A percentile compares a stretch with the other conserved stretches of the same genome.
phyloP scores from a whole-genome alignment of 805 yeast genomes.

The Cyberlindnera maclurae region DNA sequence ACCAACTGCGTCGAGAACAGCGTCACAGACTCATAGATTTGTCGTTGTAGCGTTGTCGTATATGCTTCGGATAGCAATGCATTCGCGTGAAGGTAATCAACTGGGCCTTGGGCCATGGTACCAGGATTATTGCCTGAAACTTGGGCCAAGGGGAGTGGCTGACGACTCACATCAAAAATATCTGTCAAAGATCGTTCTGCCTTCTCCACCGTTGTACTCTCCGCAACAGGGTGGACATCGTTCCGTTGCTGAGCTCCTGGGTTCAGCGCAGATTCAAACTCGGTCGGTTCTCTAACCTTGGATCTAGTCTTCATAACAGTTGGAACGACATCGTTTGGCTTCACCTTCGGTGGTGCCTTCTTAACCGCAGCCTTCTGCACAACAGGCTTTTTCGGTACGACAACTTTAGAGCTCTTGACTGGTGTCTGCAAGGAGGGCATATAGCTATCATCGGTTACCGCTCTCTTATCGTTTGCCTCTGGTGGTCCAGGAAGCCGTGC shows the following conservation, averaged over 20 bases:
- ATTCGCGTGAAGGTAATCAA: constrained; percentile 5
- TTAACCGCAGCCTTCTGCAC: not conserved
- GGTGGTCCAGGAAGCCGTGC: not conserved
- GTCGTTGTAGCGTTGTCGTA: constrained; percentile 30
- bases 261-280: not conserved
- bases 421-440: too few relatives aligned
- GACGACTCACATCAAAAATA: too few relatives aligned
- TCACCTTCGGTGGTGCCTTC: not conserved
- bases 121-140: too few relatives aligned
- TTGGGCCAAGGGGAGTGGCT: too few relatives aligned
- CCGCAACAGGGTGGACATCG: constrained; percentile 1
- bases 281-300: not conserved
- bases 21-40: constrained; percentile 28
- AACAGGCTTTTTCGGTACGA: not conserved
- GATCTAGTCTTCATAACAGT: not conserved
- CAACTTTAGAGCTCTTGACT: too few relatives aligned
- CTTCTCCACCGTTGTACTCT: constrained; percentile 1
- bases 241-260: not conserved
- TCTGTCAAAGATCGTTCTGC: too few relatives aligned
- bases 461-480: too few relatives aligned
- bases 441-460: too few relatives aligned
- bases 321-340: too few relatives aligned
- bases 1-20: constrained; percentile 29
- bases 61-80: constrained; percentile 22
- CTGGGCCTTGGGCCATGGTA: not conserved